Percentiles rank a stretch among this genome's conserved stretches.
These are phyloP conservation scores for Suillus variegatus DNA, from an alignment of 768 basidiomycete genomes.

Conservation along the genomic window DNA sequence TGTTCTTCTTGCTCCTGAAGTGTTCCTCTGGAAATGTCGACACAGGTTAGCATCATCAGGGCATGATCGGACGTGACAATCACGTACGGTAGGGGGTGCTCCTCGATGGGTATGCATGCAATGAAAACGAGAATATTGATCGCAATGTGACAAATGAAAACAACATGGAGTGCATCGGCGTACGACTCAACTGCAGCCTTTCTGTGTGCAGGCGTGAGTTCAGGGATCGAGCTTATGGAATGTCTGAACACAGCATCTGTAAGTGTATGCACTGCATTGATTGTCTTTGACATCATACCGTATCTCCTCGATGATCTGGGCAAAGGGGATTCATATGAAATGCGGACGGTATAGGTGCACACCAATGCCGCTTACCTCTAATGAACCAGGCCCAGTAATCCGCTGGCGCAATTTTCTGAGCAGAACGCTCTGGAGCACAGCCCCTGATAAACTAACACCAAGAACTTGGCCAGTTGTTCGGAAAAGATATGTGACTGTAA, in stretches of 20 bases:
- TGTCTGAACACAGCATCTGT: conserved; percentile 45
- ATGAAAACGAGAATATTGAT: conserved; percentile 69
- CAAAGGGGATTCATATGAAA: conserved; percentile 18
- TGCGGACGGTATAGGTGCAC: conserved; percentile 2
- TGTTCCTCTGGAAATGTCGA: conserved; percentile 48
- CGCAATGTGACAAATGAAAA: conserved; percentile 79
- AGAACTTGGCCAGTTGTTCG: conserved; percentile 94
- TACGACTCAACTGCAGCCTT: conserved; percentile 76
- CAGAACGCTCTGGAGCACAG: conserved; percentile 81
- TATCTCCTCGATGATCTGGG: conserved; percentile 73
- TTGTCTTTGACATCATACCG: conserved; percentile 39
- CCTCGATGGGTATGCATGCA: conserved; percentile 73
- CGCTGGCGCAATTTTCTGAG: conserved; percentile 65
- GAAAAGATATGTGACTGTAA: conserved; percentile 87
- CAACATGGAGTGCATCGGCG: conserved; percentile 74
- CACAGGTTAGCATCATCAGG: conserved; percentile 15
- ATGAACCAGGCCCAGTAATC: conserved; percentile 76
- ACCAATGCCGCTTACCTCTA: conserved; percentile 53
- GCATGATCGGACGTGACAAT: conserved; percentile 4
- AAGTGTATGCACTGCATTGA: conserved; percentile 19
- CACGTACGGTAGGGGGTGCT: conserved; percentile 56
- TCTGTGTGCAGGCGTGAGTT: conserved; percentile 53
- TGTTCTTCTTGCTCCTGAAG: conserved; percentile 62
- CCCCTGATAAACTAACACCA: conserved; percentile 87
- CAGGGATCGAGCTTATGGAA: conserved; percentile 70